Percentiles rank a stretch among this genome's conserved stretches.
These are phyloP conservation scores for Ustilago shanxiensis DNA, from an alignment of 1,284 basidiomycete species.

Conservation along the genomic window DNA sequence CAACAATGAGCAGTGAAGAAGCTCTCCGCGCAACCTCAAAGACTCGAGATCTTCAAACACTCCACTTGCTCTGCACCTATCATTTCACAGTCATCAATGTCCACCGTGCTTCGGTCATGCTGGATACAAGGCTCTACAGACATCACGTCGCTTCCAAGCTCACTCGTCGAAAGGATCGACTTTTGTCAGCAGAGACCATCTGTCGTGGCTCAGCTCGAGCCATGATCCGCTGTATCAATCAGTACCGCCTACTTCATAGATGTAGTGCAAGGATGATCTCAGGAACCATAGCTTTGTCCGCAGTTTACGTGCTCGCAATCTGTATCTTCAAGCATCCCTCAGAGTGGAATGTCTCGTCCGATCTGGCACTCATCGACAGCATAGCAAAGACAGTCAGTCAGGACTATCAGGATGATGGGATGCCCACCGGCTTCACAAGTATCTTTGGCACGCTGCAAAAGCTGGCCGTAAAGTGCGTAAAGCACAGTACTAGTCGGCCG, in stretches of 20 bases:
- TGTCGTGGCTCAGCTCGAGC: constrained; percentile 12
- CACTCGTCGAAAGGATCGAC: constrained; percentile 9
- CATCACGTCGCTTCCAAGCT: constrained; percentile 14
- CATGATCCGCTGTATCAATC: constrained; percentile 19
- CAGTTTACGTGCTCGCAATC: constrained; percentile 21
- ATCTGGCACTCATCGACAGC: constrained; percentile 19
- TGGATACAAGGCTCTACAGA: constrained; percentile 14
- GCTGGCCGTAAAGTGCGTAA: constrained; percentile 12
- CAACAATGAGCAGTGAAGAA: constrained; percentile 18
- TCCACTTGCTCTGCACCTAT: constrained; percentile 21
- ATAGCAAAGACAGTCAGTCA: constrained; percentile 9
- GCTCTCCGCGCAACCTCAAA: constrained; percentile 13
- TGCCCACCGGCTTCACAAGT: constrained; percentile 14
- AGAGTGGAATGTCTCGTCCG: constrained; percentile 16
- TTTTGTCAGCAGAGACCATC: constrained; percentile 16
- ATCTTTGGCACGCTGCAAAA: constrained; percentile 21
- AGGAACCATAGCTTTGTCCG: constrained; percentile 15
- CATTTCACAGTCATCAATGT: constrained; percentile 24
- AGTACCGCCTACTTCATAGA: constrained; percentile 9
- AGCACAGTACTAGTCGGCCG: constrained; percentile 3
- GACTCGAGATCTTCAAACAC: constrained; percentile 4
- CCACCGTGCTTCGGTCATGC: constrained; percentile 20
- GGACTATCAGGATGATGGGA: constrained; percentile 13
- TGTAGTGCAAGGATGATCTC: constrained; percentile 17
- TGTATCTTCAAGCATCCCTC: constrained; percentile 23